A percentile compares a stretch with the other conserved stretches of the same genome.
These are phyloP conservation scores for Gomphus sp. DNA, from an alignment of 1,284 basidiomycete genomes.

Conservation along the genomic window DNA sequence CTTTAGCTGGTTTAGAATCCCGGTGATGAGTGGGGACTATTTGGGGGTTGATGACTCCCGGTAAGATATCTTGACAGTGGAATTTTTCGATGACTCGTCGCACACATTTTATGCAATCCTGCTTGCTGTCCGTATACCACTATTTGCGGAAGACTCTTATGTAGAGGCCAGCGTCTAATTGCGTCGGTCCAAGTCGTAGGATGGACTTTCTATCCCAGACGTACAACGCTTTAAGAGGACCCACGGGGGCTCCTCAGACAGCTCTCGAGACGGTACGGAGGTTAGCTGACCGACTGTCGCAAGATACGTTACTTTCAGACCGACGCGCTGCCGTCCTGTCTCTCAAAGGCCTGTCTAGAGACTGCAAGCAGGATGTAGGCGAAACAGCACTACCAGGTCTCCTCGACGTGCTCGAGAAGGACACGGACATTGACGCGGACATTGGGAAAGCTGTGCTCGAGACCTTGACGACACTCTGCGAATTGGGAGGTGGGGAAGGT, in stretches of 20 bases:
- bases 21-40: neutral
- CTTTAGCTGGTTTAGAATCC: neutral
- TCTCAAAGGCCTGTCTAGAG: conserved; percentile 85
- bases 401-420: conserved; percentile 73
- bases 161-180: neutral
- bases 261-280: conserved; percentile 78
- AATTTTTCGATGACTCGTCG: too few species aligned
- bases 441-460: conserved; percentile 87
- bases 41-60: too few species aligned
- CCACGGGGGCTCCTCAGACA: conserved; percentile 71
- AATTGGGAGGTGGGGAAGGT: conserved; percentile 32
- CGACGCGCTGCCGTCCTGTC: conserved; percentile 85
- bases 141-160: too few species aligned
- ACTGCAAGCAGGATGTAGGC: conserved; percentile 86
- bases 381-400: conserved; percentile 67
- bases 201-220: conserved; percentile 81
- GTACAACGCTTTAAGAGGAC: conserved; percentile 71
- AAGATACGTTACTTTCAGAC: conserved; percentile 80
- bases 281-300: conserved; percentile 83
- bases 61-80: too few species aligned
- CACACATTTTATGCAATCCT: too few species aligned
- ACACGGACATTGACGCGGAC: conserved; percentile 82
- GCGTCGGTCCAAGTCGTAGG: neutral
- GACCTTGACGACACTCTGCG: conserved; percentile 73
- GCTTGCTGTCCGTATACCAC: too few species aligned